phyloP scores from a whole-genome alignment of 164 flowering plant genomes.

The Umbellularia californica region DNA sequence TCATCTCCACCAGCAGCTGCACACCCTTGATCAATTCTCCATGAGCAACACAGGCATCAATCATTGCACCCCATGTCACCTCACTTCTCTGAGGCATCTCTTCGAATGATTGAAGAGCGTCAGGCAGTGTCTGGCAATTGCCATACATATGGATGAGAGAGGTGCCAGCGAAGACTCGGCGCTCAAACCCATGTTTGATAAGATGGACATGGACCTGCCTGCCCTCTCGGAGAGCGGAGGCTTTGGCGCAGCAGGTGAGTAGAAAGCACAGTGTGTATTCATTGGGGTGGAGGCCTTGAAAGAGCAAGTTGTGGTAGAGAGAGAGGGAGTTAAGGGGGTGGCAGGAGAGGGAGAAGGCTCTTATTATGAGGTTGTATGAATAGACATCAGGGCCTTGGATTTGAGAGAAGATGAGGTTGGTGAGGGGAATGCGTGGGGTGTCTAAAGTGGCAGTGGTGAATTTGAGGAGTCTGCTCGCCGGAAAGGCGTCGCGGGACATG shows the following conservation, averaged over 20 bases:
- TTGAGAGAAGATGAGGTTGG: constrained; percentile 14
- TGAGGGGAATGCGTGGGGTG: constrained; percentile 8
- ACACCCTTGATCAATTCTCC: constrained; percentile 8
- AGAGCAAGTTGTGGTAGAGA: constrained; percentile 14
- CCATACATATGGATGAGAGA: constrained; percentile 22
- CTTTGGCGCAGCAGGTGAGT: constrained; percentile 18
- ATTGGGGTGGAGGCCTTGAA: constrained; percentile 16
- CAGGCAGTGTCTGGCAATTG: constrained; percentile 6
- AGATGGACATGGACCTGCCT: constrained; percentile 19
- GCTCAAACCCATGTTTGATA: constrained; percentile 12
- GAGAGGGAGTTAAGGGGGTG: constrained; percentile 9
- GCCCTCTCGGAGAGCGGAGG: constrained; percentile 11
- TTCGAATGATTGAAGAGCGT: constrained; percentile 8
- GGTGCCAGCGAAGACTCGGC: constrained; percentile 9
- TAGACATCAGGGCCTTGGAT: constrained; percentile 20
- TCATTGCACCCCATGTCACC: constrained; percentile 19
- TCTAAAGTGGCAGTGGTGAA: constrained; percentile 7
- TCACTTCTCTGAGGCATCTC: constrained; percentile 17
- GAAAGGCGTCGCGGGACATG: constrained; percentile 12
- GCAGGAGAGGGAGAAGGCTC: constrained; percentile 11
- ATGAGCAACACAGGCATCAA: constrained; percentile 6
- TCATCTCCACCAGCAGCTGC: constrained; percentile 17
- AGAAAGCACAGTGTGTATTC: constrained; percentile 26
- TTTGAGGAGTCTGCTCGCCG: constrained; percentile 17
- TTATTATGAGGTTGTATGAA: constrained; percentile 17